Evolutionary conservation across 2,329 filamentous ascomycete genomes (phyloP), one percentile per base, ranked within the genome.

Genomic region (Phialemoniopsis sp.): DNA sequence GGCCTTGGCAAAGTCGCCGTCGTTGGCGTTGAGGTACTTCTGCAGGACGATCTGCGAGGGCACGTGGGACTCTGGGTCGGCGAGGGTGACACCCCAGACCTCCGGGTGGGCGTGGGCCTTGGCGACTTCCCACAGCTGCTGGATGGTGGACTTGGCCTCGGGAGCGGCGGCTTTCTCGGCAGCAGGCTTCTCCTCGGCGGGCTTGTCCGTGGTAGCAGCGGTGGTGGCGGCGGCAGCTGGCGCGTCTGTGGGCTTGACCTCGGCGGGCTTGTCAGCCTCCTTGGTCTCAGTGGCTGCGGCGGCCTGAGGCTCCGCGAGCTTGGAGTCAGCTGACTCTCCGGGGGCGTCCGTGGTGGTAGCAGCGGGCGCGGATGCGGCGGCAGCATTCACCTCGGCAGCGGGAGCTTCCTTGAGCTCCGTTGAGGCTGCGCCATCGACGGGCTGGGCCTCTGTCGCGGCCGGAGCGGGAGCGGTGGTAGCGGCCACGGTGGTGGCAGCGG

Each of bases 21-120:
- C 80, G 60, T 96, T 96, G 58, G 90, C 91, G 51, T 90, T 87
- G 40, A 97, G 78, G 67, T 90, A 96, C 70, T 96, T 97, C 59
- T 95, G 89, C 36, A 96, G 72, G 37, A 96, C 78, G 52, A 95
- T 82, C 57, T 86, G 83, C 35, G 86, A 89, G 39, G 87, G 87
- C 38, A 90, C 73, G 52, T 89, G 73, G 31, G 65, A 57, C 4
- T 53, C 60, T 15, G 66, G 63, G 41, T 69, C 62, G 13, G 63
- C 62, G 33, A 96, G 78, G 26, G 76, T 68, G 39, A 96, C 80
- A 36, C 90, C 90, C 80, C 90, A 97, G 74, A 96, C 87, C 70
- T 96, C 89, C 37, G 67, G 66, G 63, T 95, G 75, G 13, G 66
- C 72, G 37, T 43, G 21, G 5, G 43, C 40, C 41, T 55, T 40